phyloP scores from a whole-genome alignment of 2,329 filamentous ascomycete genomes.

The Pseudogymnoascus sp. region DNA sequence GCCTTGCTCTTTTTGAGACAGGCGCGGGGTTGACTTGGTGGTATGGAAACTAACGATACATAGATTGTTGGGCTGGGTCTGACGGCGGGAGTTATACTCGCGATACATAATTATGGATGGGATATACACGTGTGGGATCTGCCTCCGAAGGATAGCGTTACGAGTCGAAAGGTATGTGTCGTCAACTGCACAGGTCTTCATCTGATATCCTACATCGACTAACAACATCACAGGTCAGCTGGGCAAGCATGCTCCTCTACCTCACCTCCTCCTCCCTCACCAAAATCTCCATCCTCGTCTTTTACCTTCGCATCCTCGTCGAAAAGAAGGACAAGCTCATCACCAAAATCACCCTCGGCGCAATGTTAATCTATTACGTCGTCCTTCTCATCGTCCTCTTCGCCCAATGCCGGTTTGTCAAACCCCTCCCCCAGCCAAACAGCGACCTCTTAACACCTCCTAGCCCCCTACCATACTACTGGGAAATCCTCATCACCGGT shows the following conservation, averaged over 20 bases:
- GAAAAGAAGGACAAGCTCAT: background rate
- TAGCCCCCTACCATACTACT: conserved; percentile 2
- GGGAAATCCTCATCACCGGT: background rate
- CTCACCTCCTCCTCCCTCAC: conserved; percentile 6
- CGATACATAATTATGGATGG: conserved; percentile 29
- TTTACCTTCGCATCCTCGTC: conserved; percentile 12
- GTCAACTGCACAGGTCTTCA: background rate
- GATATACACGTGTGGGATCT: conserved; percentile 37
- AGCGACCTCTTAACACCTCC: background rate
- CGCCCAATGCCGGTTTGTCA: conserved; percentile 6
- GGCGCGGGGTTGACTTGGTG: background rate
- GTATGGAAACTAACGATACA: conserved; percentile 10
- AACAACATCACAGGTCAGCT: conserved; percentile 5
- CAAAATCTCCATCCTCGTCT: conserved; percentile 12
- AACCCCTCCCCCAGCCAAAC: background rate
- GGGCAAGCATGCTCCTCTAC: conserved; percentile 10
- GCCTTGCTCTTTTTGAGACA: background rate
- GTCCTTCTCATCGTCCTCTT: background rate
- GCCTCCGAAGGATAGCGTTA: conserved; percentile 22
- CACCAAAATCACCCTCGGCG: background rate
- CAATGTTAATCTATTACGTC: background rate
- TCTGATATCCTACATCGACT: background rate
- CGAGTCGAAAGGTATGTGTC: conserved; percentile 26
- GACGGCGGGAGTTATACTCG: conserved; percentile 28
- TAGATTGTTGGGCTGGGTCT: conserved; percentile 31